Base-by-base conservation (phyloP, 371 early-diverging fungal genomes). In the Funneliformis caledonium region DNA sequence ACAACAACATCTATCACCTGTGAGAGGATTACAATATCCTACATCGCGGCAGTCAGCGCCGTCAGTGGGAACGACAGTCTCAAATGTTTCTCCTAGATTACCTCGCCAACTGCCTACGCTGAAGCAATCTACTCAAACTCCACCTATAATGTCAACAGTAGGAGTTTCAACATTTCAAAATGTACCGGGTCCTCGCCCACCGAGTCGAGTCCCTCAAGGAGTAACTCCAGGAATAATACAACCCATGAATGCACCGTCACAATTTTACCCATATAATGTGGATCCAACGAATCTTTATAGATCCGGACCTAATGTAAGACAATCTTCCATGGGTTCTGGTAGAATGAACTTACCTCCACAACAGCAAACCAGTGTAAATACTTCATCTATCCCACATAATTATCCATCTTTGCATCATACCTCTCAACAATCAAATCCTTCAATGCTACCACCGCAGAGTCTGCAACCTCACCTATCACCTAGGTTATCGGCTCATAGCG, bases 361-460 rank as follows among this genome's bases (percentile, higher is more conserved):
- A 45, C 70, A 47, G 22, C 43, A 70, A 70, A 70, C n/a, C 11
- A 70, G 10, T 70, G 22, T 22, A 70, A 70, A 70, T 70, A 43
- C 47, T 12, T 22, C 70, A 22, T 42, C 70, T 42, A 14, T 70
- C 45, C 70, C 19, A 70, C 70, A 70, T 70, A 65, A 4, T 5
- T 70, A 43, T 70, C 22, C n/a, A 5, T 47, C 70, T 11, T 8
- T 70, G 5, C 70, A n/a, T 47, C 70, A 70, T 43, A 65, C 31
- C 14, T 33, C 67, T 65, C 70, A 70, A 43, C 70, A 70, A 70
- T 45, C 37, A n/a, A 65, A 11, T 14, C 8, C 70, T 22, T 22
- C 43, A 43, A 70, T 70, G 70, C 10, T 70, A 10, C 70, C 42
- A 42, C 22, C 70, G n/a, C 14, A 16, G 37, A 19, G 70, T 19